A percentile compares a stretch with the other conserved stretches of the same genome.
Conservation (phyloP, 1,284 basidiomycete species). For the Pyrrhoderma noxium region DNA sequence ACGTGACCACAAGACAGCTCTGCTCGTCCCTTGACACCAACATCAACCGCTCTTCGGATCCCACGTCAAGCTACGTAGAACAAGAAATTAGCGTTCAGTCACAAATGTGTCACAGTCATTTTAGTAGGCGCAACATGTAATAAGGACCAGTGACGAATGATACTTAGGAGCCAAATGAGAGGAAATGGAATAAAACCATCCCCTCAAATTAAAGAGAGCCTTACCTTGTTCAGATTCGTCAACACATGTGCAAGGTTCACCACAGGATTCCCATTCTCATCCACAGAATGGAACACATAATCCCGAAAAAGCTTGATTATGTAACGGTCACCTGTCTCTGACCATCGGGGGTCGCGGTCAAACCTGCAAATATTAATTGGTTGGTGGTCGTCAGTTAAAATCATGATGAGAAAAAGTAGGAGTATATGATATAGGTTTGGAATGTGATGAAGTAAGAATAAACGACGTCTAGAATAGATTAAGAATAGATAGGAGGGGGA, state of each 20-base stretch:
- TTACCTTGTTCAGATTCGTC: constrained; percentile 82
- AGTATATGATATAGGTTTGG: too few relatives aligned
- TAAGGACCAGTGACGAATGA: not conserved
- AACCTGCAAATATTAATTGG: constrained; percentile 47
- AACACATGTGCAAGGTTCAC: constrained; percentile 90
- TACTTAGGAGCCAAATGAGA: not conserved
- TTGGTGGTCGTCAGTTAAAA: not conserved
- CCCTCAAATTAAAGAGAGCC: not conserved
- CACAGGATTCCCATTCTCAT: constrained; percentile 84
- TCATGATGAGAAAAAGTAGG: not conserved
- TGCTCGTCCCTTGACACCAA: constrained; percentile 91
- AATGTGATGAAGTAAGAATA: too few relatives aligned
- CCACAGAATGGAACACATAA: constrained; percentile 96
- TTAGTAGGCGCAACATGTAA: not conserved
- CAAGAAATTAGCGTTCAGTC: not conserved
- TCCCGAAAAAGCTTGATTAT: constrained; percentile 98
- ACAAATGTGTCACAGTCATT: not conserved
- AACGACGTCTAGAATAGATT: too few relatives aligned
- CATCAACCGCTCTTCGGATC: constrained; percentile 92
- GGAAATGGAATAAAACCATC: too few relatives aligned
- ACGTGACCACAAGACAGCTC: constrained; percentile 93
- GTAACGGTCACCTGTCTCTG: constrained; percentile 96
- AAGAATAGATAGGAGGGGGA: not conserved
- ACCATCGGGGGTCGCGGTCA: constrained; percentile 92
- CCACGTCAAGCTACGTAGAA: constrained; percentile 71